These are phyloP conservation scores for Pseudopediastrum boryanum DNA, from an alignment of 139 green algal genomes.

Conservation along the genomic window DNA sequence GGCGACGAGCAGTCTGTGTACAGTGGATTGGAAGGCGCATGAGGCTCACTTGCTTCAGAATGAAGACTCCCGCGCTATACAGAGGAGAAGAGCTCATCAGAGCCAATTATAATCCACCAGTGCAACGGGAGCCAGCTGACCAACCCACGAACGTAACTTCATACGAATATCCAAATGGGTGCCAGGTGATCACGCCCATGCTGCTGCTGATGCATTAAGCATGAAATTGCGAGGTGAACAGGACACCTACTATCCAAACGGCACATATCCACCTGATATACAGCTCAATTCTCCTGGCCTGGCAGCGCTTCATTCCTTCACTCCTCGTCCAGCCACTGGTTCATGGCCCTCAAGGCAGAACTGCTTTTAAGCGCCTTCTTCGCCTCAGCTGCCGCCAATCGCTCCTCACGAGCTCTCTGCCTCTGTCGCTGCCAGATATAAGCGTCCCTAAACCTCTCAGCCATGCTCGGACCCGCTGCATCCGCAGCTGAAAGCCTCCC, in stretches of 20 bases:
- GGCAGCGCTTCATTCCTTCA: neutral
- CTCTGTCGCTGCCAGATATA: conserved; percentile 11
- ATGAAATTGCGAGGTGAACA: neutral
- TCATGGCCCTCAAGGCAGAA: conserved; percentile 15
- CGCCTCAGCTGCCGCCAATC: conserved; percentile 8
- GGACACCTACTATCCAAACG: neutral
- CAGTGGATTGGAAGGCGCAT: neutral
- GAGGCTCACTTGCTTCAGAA: neutral
- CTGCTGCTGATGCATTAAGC: neutral
- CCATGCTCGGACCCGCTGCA: neutral
- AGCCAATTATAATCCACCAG: neutral
- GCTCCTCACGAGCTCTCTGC: conserved; percentile 4
- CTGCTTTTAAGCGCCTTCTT: conserved; percentile 15
- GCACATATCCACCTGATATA: neutral
- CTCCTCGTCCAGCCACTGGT: conserved; percentile 21
- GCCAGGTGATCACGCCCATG: neutral
- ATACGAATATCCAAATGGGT: too few species aligned
- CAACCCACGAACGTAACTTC: neutral
- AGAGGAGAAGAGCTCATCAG: neutral
- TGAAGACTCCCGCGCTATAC: neutral
- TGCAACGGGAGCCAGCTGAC: neutral
- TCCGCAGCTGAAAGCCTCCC: neutral
- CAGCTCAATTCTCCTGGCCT: neutral
- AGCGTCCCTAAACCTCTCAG: conserved; percentile 13
- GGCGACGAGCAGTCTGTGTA: too few species aligned